Conservation (phyloP, 208 protist species). For the Leishmania turanica region DNA sequence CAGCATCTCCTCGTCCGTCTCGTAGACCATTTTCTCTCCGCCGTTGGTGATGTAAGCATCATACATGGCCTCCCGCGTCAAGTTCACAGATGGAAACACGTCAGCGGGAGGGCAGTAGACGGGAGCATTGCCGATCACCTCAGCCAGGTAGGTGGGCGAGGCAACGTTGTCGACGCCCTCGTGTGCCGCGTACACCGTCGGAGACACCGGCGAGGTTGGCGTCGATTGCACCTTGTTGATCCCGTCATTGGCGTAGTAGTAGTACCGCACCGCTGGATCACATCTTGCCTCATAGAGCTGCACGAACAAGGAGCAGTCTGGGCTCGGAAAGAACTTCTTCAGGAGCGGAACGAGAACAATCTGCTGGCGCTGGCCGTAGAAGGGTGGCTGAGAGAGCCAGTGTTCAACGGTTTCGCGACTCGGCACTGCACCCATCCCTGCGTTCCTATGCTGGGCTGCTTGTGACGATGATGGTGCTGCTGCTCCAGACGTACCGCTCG, state of each 20-base stretch:
- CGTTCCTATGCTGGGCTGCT: not conserved
- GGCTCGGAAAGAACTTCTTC: constrained; percentile 55
- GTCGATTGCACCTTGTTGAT: not conserved
- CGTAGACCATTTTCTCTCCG: constrained; percentile 32
- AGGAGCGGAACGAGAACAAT: constrained; percentile 62
- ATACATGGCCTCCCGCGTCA: constrained; percentile 47
- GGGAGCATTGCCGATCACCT: constrained; percentile 13
- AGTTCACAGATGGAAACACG: constrained; percentile 29
- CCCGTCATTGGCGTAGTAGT: constrained; percentile 38
- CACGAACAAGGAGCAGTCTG: constrained; percentile 52
- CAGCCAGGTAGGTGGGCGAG: constrained; percentile 11
- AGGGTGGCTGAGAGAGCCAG: constrained; percentile 36
- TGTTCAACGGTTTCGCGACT: constrained; percentile 44
- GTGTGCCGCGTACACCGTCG: constrained; percentile 1
- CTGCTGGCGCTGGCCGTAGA: constrained; percentile 45
- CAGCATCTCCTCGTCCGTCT: constrained; percentile 46
- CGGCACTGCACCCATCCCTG: constrained; percentile 61
- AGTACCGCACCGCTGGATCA: constrained; percentile 72
- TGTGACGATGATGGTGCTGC: not conserved
- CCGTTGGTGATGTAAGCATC: constrained; percentile 33
- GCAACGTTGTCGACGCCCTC: constrained; percentile 10
- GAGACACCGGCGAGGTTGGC: constrained; percentile 7
- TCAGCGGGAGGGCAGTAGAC: constrained; percentile 36
- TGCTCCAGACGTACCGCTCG: not conserved
- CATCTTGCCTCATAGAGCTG: constrained; percentile 60